Conservation (phyloP, 2,329 filamentous ascomycete species). For the Hymenoscyphus scutula region DNA sequence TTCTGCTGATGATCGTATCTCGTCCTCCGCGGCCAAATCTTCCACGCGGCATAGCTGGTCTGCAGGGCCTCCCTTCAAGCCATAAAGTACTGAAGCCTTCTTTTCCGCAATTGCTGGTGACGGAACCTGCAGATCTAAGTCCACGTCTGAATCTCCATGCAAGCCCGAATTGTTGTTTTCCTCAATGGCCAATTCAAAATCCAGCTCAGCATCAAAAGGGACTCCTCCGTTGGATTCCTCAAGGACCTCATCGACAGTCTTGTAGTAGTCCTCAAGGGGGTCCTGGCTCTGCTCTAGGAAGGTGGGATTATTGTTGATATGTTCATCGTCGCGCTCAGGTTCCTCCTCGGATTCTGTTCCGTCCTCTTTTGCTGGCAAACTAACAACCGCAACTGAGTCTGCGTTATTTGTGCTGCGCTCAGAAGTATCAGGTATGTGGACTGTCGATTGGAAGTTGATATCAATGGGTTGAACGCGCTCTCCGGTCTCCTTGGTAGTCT, state of each 20-base stretch:
- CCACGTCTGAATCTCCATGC: neutral
- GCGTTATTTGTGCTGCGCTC: neutral
- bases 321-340: neutral
- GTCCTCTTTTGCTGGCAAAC: neutral
- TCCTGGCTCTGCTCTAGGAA: neutral
- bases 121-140: neutral
- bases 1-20: neutral
- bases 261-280: neutral
- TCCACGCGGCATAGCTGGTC: neutral
- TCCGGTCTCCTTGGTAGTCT: neutral
- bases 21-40: neutral
- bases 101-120: neutral
- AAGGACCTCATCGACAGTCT: neutral
- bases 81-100: constrained; percentile 1
- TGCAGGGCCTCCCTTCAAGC: constrained; percentile 7
- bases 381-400: neutral
- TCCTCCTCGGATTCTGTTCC: neutral
- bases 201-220: neutral
- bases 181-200: neutral
- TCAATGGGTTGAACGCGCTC: neutral
- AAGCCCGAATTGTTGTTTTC: too few species aligned
- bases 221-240: neutral
- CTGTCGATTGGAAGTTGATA: neutral
- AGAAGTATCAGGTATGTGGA: neutral
- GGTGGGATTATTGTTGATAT: neutral